Conservation (phyloP, 257 asterid genomes). For the Nicotiana tomentosiformis region DNA sequence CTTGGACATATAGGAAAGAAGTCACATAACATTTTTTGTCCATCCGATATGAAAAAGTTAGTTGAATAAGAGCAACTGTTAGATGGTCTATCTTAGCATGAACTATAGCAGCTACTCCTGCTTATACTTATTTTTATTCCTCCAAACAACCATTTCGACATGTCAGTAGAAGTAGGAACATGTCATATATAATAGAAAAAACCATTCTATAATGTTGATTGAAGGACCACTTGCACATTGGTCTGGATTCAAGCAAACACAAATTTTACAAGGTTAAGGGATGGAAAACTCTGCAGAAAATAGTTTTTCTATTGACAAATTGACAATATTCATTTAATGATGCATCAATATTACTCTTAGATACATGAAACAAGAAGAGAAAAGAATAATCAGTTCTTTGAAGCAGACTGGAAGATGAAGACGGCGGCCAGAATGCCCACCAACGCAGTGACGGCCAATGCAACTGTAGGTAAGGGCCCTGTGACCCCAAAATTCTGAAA, state of each 20-base stretch:
- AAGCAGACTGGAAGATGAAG: slow-evolving; percentile 88
- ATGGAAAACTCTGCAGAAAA: neutral
- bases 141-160: neutral
- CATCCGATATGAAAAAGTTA: neutral
- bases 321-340: neutral
- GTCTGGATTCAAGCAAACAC: neutral
- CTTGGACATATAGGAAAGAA: neutral
- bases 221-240: neutral
- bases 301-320: neutral
- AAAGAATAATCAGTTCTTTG: slow-evolving; percentile 37
- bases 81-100: neutral
- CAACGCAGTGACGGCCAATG: slow-evolving; percentile 65
- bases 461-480: slow-evolving; percentile 37
- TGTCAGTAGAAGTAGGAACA: neutral
- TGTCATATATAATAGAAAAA: neutral
- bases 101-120: neutral
- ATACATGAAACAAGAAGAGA: neutral
- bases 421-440: slow-evolving; percentile 74
- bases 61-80: neutral
- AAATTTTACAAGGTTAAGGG: neutral
- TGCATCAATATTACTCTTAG: neutral
- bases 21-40: neutral
- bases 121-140: neutral
- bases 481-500: slow-evolving; percentile 45
- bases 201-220: neutral